Percentiles rank a stretch among this genome's conserved stretches.
Conservation (phyloP, 2,329 filamentous ascomycete genomes). For the Nigrograna mackinnonii region DNA sequence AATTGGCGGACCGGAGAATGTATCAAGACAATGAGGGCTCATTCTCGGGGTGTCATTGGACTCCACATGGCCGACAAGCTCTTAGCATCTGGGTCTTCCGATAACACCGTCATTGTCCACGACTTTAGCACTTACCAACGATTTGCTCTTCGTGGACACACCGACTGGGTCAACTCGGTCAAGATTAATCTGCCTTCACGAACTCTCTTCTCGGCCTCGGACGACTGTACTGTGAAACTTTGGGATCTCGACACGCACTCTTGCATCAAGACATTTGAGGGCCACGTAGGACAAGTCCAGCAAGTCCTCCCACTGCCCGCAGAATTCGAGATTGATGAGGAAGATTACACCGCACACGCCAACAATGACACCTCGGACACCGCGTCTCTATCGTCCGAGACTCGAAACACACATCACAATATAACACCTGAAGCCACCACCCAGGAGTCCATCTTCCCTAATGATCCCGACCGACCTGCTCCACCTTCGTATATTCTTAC, state of each 20-base stretch:
- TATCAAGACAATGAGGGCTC: conserved; percentile 77
- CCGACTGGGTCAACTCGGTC: conserved; percentile 96
- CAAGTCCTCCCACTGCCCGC: conserved; percentile 82
- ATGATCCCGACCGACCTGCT: conserved; percentile 65
- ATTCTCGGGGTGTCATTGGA: conserved; percentile 80
- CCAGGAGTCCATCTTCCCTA: conserved; percentile 58
- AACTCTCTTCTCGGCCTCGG: conserved; percentile 89
- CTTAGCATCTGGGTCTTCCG: conserved; percentile 85
- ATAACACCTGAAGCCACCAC: conserved; percentile 3
- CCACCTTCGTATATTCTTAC: conserved; percentile 93
- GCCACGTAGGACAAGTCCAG: conserved; percentile 94
- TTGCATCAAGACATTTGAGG: conserved; percentile 78
- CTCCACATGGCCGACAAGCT: conserved; percentile 86
- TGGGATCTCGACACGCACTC: conserved; percentile 89
- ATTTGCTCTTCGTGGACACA: conserved; percentile 80
- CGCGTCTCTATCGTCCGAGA: conserved; percentile 38
- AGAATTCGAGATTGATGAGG: conserved; percentile 88
- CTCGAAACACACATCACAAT: conserved; percentile 6
- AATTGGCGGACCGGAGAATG: conserved; percentile 93
- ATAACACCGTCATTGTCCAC: conserved; percentile 89
- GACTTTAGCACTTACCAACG: conserved; percentile 85
- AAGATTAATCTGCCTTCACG: conserved; percentile 80
- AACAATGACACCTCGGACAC: conserved; percentile 57
- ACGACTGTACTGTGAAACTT: conserved; percentile 87
- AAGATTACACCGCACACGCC: conserved; percentile 54